These are phyloP conservation scores for Coemansia aciculifera DNA, from an alignment of 192 early-diverging fungal species.

Conservation along the genomic window DNA sequence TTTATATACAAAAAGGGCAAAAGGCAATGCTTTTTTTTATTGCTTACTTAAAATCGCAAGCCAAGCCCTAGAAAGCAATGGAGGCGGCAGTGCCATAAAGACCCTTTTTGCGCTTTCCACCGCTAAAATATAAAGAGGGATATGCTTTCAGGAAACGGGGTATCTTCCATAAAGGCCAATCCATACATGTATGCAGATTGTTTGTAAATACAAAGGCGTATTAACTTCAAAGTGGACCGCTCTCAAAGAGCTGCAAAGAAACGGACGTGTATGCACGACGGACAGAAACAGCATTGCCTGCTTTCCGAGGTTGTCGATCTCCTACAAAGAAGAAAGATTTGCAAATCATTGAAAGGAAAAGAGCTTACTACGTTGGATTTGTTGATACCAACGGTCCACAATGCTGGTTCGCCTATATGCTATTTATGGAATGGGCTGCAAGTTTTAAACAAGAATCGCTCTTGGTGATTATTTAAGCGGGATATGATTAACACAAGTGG, in stretches of 20 bases:
- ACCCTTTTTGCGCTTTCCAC: background rate
- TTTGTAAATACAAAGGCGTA: background rate
- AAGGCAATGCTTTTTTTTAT: background rate
- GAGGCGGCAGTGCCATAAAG: background rate
- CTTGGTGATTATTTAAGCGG: background rate
- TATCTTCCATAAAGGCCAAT: background rate
- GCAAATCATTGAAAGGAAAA: background rate
- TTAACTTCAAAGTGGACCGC: background rate
- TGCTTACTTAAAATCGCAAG: background rate
- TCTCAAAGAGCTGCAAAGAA: background rate
- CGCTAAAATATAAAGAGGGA: background rate
- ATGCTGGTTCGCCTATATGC: background rate
- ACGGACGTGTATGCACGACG: background rate
- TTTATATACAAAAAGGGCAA: background rate
- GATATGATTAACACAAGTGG: background rate
- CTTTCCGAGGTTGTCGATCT: background rate
- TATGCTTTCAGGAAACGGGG: background rate
- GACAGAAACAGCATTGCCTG: background rate
- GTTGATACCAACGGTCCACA: background rate
- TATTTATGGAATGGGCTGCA: background rate
- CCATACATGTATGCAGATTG: background rate
- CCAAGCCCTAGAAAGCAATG: background rate
- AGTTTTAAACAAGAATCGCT: background rate
- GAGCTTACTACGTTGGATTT: background rate
- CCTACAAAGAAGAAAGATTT: constrained; percentile 2